phyloP scores from a whole-genome alignment of 148 eudicot genomes.

The Chenopodium quinoa region DNA sequence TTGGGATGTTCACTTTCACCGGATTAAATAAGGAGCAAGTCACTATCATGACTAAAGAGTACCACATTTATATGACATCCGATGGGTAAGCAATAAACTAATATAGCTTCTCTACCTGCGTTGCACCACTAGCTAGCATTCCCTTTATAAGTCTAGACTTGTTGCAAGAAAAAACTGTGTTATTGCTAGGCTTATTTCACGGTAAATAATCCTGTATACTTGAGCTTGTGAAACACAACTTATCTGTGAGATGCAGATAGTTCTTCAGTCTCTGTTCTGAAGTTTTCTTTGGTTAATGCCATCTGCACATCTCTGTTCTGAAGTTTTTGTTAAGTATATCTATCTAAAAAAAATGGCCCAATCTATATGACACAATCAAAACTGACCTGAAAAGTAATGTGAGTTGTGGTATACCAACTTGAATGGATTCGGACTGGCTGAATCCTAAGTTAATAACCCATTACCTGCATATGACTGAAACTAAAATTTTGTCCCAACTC shows the following conservation, averaged over 20 bases:
- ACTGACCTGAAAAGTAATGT: background rate
- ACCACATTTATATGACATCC: slow-evolving; percentile 96
- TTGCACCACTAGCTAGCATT: background rate
- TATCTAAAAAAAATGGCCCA: background rate
- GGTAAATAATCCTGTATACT: too few relatives aligned
- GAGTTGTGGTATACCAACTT: too few relatives aligned
- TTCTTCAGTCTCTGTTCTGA: background rate
- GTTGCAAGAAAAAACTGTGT: background rate
- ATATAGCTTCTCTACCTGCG: background rate
- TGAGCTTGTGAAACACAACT: background rate
- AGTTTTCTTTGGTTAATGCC: background rate
- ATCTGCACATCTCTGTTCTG: background rate
- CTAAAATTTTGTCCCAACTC: too few relatives aligned
- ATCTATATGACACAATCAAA: background rate
- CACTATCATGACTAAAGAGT: slow-evolving; percentile 90
- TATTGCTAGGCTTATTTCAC: too few relatives aligned
- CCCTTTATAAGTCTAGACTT: background rate
- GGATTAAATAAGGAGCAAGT: slow-evolving; percentile 88
- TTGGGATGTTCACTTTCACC: slow-evolving; percentile 98
- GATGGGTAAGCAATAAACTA: slow-evolving; percentile 61
- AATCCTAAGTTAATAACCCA: too few relatives aligned
- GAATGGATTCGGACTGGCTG: too few relatives aligned
- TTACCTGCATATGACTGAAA: too few relatives aligned
- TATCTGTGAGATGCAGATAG: background rate
- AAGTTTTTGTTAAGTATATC: too few relatives aligned